Evolutionary conservation across 2,329 filamentous ascomycete genomes (phyloP).

Genomic region (Canariomyces notabilis): DNA sequence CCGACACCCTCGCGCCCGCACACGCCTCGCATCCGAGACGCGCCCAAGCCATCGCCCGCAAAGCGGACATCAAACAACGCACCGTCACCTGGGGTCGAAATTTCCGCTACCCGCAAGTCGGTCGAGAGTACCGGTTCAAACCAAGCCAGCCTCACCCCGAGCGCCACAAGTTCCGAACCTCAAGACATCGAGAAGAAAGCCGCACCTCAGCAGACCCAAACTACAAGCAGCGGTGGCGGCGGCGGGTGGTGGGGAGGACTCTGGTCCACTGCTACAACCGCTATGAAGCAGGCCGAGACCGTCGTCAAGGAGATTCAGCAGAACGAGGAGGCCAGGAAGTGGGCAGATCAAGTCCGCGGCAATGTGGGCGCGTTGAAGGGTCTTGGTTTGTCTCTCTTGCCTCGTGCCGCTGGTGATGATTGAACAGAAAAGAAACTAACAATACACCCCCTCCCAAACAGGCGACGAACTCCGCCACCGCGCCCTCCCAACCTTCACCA

Average conservation of each 20-base stretch:
- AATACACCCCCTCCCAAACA: constrained; percentile 33
- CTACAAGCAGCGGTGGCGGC: constrained; percentile 26
- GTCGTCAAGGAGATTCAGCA: constrained; percentile 93
- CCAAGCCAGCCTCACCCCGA: constrained; percentile 67
- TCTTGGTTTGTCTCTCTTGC: constrained; percentile 53
- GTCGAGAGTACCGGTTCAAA: constrained; percentile 69
- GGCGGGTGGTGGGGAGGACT: constrained; percentile 88
- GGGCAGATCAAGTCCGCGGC: constrained; percentile 88
- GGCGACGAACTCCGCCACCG: constrained; percentile 82
- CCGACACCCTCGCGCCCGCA: constrained; percentile 71
- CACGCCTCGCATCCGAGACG: constrained; percentile 68
- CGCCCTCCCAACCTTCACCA: constrained; percentile 90
- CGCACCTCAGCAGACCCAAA: constrained; percentile 39
- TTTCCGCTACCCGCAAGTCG: constrained; percentile 57
- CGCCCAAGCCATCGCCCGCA: constrained; percentile 41
- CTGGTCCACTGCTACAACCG: constrained; percentile 76
- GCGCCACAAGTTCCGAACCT: constrained; percentile 57
- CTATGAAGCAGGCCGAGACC: constrained; percentile 86
- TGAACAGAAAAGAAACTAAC: constrained; percentile 18
- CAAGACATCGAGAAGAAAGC: constrained; percentile 53
- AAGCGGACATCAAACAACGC: constrained; percentile 48
- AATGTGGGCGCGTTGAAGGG: constrained; percentile 76
- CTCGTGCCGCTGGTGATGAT: neutral
- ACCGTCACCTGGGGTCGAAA: constrained; percentile 43
- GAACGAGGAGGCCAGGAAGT: constrained; percentile 93